Evolutionary conservation across 306 rosid species (phyloP).

Genomic region (Carpinus fangiana): DNA sequence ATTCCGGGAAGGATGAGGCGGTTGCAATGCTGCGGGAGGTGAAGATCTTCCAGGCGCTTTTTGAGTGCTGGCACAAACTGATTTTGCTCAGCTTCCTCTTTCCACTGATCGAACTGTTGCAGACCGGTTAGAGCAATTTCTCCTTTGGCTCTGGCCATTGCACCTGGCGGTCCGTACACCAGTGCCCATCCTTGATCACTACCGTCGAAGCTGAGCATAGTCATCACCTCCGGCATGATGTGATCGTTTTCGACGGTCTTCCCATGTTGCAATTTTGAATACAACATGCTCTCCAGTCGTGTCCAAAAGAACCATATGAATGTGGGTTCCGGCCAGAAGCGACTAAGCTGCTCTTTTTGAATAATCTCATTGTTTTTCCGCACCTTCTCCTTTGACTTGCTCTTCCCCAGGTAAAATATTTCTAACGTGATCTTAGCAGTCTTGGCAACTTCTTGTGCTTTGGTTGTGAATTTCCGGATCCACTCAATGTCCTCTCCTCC

Average conservation of each 20-base stretch:
- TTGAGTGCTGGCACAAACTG: conserved; percentile 52
- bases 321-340: conserved; percentile 46
- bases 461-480: conserved; percentile 62
- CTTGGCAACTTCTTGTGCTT: conserved; percentile 43
- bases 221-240: conserved; percentile 68
- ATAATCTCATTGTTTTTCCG: conserved; percentile 42
- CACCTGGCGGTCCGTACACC: conserved; percentile 47
- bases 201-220: conserved; percentile 74
- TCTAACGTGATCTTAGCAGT: conserved; percentile 43
- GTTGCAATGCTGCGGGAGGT: conserved; percentile 69
- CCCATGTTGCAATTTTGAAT: conserved; percentile 56
- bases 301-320: conserved; percentile 88
- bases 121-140: conserved; percentile 41
- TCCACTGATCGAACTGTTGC: conserved; percentile 48
- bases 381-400: conserved; percentile 60
- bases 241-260: conserved; percentile 53
- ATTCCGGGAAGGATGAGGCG: conserved; percentile 74
- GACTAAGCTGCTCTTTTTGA: conserved; percentile 41
- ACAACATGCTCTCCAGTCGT: conserved; percentile 78
- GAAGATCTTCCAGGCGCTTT: conserved; percentile 33
- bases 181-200: conserved; percentile 82
- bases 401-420: conserved; percentile 71
- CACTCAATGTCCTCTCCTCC: conserved; percentile 81
- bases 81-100: neutral
- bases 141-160: conserved; percentile 72